phyloP scores from a whole-genome alignment of 352 stramenopile species.

The Pythium dissimile region DNA sequence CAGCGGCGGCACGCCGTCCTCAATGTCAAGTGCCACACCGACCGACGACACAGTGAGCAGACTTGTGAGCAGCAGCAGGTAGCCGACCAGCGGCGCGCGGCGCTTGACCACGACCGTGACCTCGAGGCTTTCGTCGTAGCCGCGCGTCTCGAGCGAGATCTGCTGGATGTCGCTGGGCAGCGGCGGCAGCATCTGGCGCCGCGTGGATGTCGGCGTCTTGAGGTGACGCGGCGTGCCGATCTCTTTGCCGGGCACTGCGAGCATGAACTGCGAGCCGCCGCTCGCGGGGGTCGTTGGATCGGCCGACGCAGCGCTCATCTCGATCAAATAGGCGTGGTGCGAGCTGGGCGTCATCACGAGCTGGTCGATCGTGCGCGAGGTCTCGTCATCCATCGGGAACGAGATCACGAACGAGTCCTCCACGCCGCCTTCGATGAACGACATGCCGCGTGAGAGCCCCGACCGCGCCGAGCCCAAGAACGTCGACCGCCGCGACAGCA shows the following conservation, averaged over 20 bases:
- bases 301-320: conserved; percentile 45
- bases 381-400: conserved; percentile 71
- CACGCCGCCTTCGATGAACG: conserved; percentile 20
- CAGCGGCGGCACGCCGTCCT: conserved; percentile 53
- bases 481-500: conserved; percentile 39
- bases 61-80: conserved; percentile 56
- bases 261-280: conserved; percentile 55
- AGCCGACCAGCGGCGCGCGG: conserved; percentile 64
- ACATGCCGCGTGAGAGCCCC: conserved; percentile 30
- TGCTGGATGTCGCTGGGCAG: conserved; percentile 55
- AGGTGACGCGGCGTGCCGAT: neutral
- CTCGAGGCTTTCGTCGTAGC: conserved; percentile 65
- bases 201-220: conserved; percentile 8
- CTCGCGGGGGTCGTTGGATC: conserved; percentile 41
- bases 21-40: conserved; percentile 69
- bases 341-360: conserved; percentile 35
- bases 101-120: conserved; percentile 69
- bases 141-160: conserved; percentile 67
- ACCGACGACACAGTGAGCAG: conserved; percentile 78
- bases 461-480: conserved; percentile 48
- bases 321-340: conserved; percentile 69
- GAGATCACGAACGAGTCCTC: conserved; percentile 62
- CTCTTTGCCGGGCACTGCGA: conserved; percentile 61
- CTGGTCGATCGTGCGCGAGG: conserved; percentile 50
- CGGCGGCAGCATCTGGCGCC: conserved; percentile 38